Evolutionary conservation across 73 alveolate genomes (phyloP), one percentile per base, ranked within the genome.

Genomic region (Loxodes magnus): DNA sequence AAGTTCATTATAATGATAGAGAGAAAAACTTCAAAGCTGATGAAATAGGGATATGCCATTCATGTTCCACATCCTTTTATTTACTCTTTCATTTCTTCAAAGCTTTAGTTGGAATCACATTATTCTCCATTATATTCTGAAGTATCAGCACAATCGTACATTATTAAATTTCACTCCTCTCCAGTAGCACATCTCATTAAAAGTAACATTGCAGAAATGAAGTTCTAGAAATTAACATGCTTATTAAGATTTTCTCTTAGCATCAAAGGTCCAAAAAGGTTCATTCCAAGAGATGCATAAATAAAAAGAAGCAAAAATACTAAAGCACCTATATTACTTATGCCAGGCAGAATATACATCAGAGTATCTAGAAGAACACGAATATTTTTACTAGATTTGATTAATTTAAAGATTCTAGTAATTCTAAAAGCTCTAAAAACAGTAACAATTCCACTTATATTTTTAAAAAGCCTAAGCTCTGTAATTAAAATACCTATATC

Each of bases 161-260:
- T 61, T 12, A 48, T 22, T 14, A 29, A 21, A 38, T 61, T 46
- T 64, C 74, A 61, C 25, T 50, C 65, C 28, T 61, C 74, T 3
- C 74, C 74, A 3, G 74, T 61, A 24, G 48, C 4, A 29, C 60
- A 44, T 12, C 65, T 4, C 33, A 61, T 10, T 29, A 61, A 37
- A 15, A 61, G 44, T 22, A 61, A 23, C 16, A 61, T 9, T 22
- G 74, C 60, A 7, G 24, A 15, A 1, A 27, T 28, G 35, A 61
- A 48, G 35, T n/a, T 28, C 22, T 56, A 4, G 56, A 61, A 61
- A 50, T 61, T 61, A 44, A 10, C 27, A 6, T 21, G 6, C 9
- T 10, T 17, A 48, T 31, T 19, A 56, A 44, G 10, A 1, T 21
- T 16, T 1, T 46, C 44, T 29, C 36, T 35, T 27, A 35, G 48